These are phyloP conservation scores for Globisporangium sylvaticum DNA, from an alignment of 352 stramenopile genomes.

Conservation along the genomic window DNA sequence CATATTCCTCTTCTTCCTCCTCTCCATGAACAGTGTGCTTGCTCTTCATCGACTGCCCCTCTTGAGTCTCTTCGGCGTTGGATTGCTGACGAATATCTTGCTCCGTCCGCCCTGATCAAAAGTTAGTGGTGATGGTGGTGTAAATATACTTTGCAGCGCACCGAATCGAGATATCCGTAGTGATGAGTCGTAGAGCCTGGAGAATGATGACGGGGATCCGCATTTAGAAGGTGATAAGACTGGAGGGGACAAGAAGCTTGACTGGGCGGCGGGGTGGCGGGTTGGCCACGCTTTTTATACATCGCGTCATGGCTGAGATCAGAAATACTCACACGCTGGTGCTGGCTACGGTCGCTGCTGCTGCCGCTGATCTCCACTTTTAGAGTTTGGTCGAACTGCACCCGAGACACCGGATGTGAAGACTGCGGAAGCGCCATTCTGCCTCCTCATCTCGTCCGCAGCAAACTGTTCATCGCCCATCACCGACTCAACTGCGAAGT, in stretches of 20 bases:
- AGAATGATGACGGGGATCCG: neutral
- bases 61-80: neutral
- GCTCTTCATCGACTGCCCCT: too few species aligned
- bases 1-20: neutral
- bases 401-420: neutral
- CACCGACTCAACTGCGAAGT: neutral
- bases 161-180: neutral
- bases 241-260: neutral
- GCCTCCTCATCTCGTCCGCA: neutral
- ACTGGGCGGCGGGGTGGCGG: neutral
- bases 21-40: neutral
- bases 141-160: neutral
- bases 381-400: neutral
- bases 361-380: neutral
- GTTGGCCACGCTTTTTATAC: neutral
- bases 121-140: neutral
- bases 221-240: neutral
- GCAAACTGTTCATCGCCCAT: neutral
- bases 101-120: neutral
- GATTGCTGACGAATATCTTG: neutral
- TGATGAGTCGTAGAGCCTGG: neutral
- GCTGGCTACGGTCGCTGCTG: neutral
- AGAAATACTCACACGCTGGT: neutral
- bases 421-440: slow-evolving; percentile 2
- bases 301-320: neutral